Evolutionary conservation across 495 filamentous ascomycete genomes (phyloP).

Genomic region (Polyplosphaeria fusca): DNA sequence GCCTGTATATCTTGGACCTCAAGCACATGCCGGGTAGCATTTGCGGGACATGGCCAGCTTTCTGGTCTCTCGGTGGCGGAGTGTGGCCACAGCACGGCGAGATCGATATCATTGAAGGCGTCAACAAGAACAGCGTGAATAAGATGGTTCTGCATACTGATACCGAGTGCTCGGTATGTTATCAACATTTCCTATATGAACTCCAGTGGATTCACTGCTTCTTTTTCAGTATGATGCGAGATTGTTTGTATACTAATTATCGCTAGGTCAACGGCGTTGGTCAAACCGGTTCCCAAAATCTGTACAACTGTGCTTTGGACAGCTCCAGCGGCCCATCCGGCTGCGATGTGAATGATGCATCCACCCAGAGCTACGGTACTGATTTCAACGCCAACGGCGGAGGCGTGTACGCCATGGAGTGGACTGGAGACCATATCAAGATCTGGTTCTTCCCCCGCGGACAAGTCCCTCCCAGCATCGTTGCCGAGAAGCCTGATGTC

Average conservation of each 20-base stretch:
- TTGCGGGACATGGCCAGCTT: constrained; percentile 39
- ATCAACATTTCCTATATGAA: too few relatives aligned
- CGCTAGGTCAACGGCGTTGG: constrained; percentile 53
- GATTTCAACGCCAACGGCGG: constrained; percentile 46
- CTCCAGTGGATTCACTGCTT: too few relatives aligned
- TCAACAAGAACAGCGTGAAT: constrained; percentile 64
- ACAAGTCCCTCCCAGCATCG: constrained; percentile 58
- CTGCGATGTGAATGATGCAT: constrained; percentile 16
- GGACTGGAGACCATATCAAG: constrained; percentile 65
- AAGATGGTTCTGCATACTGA: constrained; percentile 73
- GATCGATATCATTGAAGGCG: constrained; percentile 57
- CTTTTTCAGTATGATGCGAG: too few relatives aligned
- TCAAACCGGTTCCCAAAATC: constrained; percentile 48
- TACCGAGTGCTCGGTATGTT: constrained; percentile 57
- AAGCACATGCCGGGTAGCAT: constrained; percentile 39
- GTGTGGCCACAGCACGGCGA: constrained; percentile 77
- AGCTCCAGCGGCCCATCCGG: constrained; percentile 10
- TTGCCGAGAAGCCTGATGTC: constrained; percentile 57
- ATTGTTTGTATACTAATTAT: too few relatives aligned
- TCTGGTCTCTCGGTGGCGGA: constrained; percentile 65
- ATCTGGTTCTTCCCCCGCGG: constrained; percentile 76
- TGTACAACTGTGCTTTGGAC: constrained; percentile 49
- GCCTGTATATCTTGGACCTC: constrained; percentile 41
- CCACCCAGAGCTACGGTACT: constrained; percentile 19
- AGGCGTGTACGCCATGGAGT: constrained; percentile 77